Evolutionary conservation across 2,329 filamentous ascomycete genomes (phyloP).

Genomic region (Fusarium transvaalense): DNA sequence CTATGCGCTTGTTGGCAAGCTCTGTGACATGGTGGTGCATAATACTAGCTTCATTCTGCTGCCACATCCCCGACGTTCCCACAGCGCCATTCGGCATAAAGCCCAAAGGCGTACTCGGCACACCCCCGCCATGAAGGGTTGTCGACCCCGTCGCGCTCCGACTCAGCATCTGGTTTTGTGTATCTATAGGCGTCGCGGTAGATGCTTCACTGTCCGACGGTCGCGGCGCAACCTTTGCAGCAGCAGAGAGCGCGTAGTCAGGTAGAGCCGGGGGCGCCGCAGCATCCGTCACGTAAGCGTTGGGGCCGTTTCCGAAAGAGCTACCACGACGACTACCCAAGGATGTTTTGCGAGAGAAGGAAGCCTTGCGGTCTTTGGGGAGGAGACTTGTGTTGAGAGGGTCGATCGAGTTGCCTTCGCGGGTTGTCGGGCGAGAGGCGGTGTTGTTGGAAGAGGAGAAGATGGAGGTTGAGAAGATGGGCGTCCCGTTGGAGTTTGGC

Average conservation of each 20-base stretch:
- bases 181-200: slow-evolving; percentile 47
- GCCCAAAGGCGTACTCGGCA: slow-evolving; percentile 26
- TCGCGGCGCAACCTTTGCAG: slow-evolving; percentile 58
- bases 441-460: slow-evolving; percentile 49
- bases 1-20: slow-evolving; percentile 90
- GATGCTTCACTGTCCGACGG: slow-evolving; percentile 22
- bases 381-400: slow-evolving; percentile 48
- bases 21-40: slow-evolving; percentile 80
- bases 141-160: slow-evolving; percentile 56
- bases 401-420: slow-evolving; percentile 51
- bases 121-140: slow-evolving; percentile 41
- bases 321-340: slow-evolving; percentile 60
- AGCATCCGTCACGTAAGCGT: slow-evolving; percentile 59
- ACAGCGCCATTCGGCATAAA: slow-evolving; percentile 35
- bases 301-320: slow-evolving; percentile 55
- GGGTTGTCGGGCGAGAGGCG: slow-evolving; percentile 54
- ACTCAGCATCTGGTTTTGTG: slow-evolving; percentile 58
- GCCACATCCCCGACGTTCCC: slow-evolving; percentile 48
- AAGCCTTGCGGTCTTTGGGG: slow-evolving; percentile 64
- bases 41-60: slow-evolving; percentile 62
- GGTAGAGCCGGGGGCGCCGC: slow-evolving; percentile 65
- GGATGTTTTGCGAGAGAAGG: slow-evolving; percentile 67
- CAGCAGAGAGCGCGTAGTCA: slow-evolving; percentile 64
- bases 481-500: slow-evolving; percentile 48
- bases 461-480: slow-evolving; percentile 55